Evolutionary conservation across 495 filamentous ascomycete genomes (phyloP).

Genomic region (Tuber umbilicatum): DNA sequence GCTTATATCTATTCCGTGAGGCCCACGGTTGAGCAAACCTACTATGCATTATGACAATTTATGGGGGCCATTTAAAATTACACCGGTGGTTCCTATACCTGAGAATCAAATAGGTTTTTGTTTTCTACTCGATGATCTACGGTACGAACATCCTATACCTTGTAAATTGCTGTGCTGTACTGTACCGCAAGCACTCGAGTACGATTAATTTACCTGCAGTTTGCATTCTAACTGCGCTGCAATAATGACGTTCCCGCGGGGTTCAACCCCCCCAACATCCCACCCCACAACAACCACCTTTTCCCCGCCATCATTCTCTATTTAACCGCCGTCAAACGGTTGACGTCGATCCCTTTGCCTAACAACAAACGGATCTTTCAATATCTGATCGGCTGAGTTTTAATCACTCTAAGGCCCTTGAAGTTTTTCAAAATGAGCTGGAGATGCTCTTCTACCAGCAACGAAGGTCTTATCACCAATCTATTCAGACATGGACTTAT

Average conservation of each 20-base stretch:
- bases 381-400: background rate
- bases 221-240: conserved; percentile 5
- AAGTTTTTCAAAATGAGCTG: conserved; percentile 66
- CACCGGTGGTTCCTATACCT: background rate
- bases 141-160: background rate
- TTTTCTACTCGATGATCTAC: background rate
- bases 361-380: conserved; percentile 2
- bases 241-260: conserved; percentile 22
- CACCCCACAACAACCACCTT: conserved; percentile 6
- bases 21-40: background rate
- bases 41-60: background rate
- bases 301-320: background rate
- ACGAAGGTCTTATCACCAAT: conserved; percentile 72
- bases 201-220: background rate
- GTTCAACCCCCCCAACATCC: conserved; percentile 7
- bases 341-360: conserved; percentile 2
- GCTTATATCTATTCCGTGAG: background rate
- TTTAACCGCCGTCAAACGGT: background rate
- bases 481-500: conserved; percentile 67
- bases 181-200: background rate
- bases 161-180: background rate
- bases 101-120: background rate
- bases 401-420: background rate
- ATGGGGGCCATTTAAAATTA: background rate
- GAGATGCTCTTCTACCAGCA: conserved; percentile 72